Percentiles rank a stretch among this genome's conserved stretches.
Evolutionary conservation across 2,329 filamentous ascomycete genomes (phyloP).

Genomic region (Colletotrichum orchidophilum): DNA sequence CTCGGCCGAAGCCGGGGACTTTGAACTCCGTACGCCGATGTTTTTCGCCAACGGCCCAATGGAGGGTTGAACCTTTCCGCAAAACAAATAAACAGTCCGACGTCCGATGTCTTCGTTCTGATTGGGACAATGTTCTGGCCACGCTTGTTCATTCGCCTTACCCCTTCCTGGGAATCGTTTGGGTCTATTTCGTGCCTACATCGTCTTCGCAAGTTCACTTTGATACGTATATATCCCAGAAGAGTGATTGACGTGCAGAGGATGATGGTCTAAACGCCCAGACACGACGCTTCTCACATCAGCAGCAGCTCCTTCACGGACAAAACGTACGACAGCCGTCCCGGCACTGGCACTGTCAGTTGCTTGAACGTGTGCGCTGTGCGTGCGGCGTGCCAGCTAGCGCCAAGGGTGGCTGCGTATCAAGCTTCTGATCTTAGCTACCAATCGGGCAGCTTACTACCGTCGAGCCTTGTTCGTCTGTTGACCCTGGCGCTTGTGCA

Average conservation of each 20-base stretch:
- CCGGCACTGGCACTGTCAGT: background rate
- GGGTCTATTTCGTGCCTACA: background rate
- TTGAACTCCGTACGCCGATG: conserved; percentile 13
- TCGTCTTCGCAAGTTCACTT: too few species aligned
- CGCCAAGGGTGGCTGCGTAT: conserved; percentile 14
- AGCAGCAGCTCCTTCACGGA: background rate
- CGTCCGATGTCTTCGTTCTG: background rate
- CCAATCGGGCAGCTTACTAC: conserved; percentile 14
- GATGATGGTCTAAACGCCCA: background rate
- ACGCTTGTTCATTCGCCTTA: background rate
- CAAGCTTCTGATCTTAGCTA: conserved; percentile 23
- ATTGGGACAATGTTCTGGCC: background rate
- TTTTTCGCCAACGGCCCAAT: background rate
- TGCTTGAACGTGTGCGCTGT: background rate
- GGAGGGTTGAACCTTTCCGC: background rate
- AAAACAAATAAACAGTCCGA: background rate
- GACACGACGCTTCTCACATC: conserved; percentile 4
- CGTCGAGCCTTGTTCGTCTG: background rate
- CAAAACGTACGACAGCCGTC: background rate
- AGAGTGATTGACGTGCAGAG: background rate
- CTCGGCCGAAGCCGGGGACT: conserved; percentile 17
- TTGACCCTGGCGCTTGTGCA: background rate
- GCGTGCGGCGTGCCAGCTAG: background rate
- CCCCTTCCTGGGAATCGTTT: background rate
- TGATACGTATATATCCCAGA: background rate